phyloP scores from a whole-genome alignment of 2,329 filamentous ascomycete genomes.

The Ascochyta fabae region DNA sequence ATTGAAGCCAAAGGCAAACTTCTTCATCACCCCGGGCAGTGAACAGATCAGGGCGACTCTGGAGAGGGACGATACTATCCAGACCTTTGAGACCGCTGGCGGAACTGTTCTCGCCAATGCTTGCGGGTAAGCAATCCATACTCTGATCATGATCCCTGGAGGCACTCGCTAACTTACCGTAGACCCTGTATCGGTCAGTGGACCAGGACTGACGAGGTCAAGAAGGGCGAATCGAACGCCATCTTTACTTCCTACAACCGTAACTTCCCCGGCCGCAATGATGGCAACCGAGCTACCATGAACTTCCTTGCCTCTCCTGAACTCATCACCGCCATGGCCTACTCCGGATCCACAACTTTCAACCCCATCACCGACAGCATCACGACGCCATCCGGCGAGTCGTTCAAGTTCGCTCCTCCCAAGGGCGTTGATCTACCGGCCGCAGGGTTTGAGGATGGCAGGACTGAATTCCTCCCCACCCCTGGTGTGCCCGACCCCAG shows the following conservation, averaged over 20 bases:
- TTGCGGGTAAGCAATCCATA: conserved; percentile 61
- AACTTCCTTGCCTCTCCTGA: conserved; percentile 98
- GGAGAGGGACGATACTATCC: conserved; percentile 84
- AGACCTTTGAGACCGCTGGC: conserved; percentile 84
- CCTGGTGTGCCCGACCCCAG: conserved; percentile 74
- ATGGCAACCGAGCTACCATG: conserved; percentile 96
- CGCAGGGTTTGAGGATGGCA: conserved; percentile 81
- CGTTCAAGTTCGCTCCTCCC: conserved; percentile 85
- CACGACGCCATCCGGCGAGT: conserved; percentile 76
- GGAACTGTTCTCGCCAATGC: conserved; percentile 93
- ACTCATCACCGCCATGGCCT: conserved; percentile 94
- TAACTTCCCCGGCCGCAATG: conserved; percentile 96
- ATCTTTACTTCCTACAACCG: conserved; percentile 98
- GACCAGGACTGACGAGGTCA: conserved; percentile 85
- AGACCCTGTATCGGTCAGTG: conserved; percentile 91
- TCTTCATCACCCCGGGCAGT: conserved; percentile 95
- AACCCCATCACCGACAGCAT: conserved; percentile 92
- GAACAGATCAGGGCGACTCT: conserved; percentile 96
- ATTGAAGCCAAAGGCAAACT: conserved; percentile 84
- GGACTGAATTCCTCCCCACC: conserved; percentile 74
- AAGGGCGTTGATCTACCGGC: conserved; percentile 66
- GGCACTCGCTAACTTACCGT: conserved; percentile 17
- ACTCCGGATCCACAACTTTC: conserved; percentile 90
- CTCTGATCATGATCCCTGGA: not conserved
- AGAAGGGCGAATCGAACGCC: conserved; percentile 87